Base-by-base conservation (phyloP, 2,329 filamentous ascomycete species). In the Cercospora sesami region DNA sequence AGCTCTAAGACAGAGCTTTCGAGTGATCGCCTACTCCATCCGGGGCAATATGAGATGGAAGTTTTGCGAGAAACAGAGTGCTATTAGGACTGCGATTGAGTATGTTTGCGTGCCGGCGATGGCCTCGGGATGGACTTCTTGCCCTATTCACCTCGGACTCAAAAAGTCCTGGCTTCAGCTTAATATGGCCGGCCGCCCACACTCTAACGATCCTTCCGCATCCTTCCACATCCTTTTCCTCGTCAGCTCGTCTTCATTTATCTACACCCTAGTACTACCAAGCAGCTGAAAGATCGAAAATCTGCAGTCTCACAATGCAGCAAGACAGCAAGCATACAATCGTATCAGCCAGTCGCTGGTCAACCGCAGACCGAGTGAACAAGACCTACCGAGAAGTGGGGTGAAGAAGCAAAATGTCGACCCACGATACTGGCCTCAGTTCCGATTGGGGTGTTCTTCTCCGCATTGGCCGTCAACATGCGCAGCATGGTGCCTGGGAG, bases 51-150 rank as follows among this genome's bases (percentile, higher is more conserved):
- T 1, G 5, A 39, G 33, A 39, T 39, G 33, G 14, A 7, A 0
- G 5, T 16, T 5, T 7, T 4, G 14, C 33, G 14, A 3, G 1
- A n/a, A 1, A 39, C 1, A 1, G 2, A 0, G 16, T n/a, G 14
- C 14, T 7, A 14, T 1, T 1, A 39, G 14, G 14, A 39, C 33
- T 39, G 33, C n/a, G 33, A 14, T 39, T 39, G 14, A 3, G 33
- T 39, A 39, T 39, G 33, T 39, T 39, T 39, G 33, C 14, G 5
- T 39, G 14, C 33, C 5, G 33, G 33, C 5, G 14, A 4, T 16
- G 33, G 33, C 33, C 33, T 39, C 33, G 33, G 33, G 5, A 39
- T 5, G 14, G 14, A 39, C 33, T 39, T 39, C 33, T 7, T 39
- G 33, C 5, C 33, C 33, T 48, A 21, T 21, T 18, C 42, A 48